Evolutionary conservation across 352 stramenopile genomes (phyloP), one percentile per base, ranked within the genome.

Genomic region (Pythium plurisporium): DNA sequence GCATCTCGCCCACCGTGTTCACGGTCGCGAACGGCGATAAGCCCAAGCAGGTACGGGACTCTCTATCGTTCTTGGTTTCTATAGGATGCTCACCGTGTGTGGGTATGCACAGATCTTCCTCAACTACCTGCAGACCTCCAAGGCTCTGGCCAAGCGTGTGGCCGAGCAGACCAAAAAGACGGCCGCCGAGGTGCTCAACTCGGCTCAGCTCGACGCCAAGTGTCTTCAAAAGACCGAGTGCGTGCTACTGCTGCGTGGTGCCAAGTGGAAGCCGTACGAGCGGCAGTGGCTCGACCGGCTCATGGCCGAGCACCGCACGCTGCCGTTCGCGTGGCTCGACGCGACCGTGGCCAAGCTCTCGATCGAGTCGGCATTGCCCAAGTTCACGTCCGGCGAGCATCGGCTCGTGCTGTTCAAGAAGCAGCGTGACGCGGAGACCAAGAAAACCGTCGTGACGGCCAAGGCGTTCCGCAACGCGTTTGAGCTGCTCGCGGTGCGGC

Each of bases 291-390:
- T 94, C 12, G 69, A 83, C 26, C 69, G 67, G 34, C 61, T 94
- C 14, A 72, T 89, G 59, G 54, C 67, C 10, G 54, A 78, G 44
- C 66, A 89, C 48, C 80, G 82, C 51, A 77, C 66, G 4, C 29
- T 86, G n/a, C 67, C 69, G 37, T 94, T 92, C 41, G 80, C 70
- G 11, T 92, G 79, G 80, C 54, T 89, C 23, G 82, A 94, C 45
- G 70, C 82, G 31, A 75, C 70, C 26, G 73, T 73, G 14, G 62
- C 82, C 38, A 82, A 85, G 69, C 67, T 91, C 14, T 87, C 80
- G 48, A 73, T 92, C 31, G 82, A 92, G 56, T 76, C 67, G 15
- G 56, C 79, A 58, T 59, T 91, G 26, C 69, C 81, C 6, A 64
- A 73, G 53, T 76, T 62, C 20, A 58, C 30, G 12, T 19, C 34